Evolutionary conservation across 441 rosid species (phyloP).

Genomic region (Erodium moschatum): DNA sequence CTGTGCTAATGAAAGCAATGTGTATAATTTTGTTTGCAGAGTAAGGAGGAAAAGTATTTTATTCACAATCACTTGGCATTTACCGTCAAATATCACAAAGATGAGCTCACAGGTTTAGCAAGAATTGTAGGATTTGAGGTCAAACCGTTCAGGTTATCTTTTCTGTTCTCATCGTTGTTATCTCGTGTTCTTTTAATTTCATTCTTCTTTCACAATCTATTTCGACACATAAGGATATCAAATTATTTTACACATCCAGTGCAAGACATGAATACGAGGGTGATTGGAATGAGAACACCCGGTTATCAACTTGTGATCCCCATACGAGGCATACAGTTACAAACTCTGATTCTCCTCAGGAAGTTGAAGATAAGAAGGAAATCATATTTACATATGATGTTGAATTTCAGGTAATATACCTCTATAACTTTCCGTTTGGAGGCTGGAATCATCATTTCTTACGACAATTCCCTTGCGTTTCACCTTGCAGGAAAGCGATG

Average conservation of each 20-base stretch:
- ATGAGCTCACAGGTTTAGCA: slow-evolving; percentile 43
- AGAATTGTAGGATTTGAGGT: slow-evolving; percentile 93
- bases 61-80: slow-evolving; percentile 76
- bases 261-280: slow-evolving; percentile 77
- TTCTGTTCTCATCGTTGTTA: background rate
- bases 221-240: slow-evolving; percentile 6
- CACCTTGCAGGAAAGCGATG: slow-evolving; percentile 59
- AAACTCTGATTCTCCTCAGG: slow-evolving; percentile 73
- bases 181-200: background rate
- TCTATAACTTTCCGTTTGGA: too few relatives aligned
- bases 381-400: slow-evolving; percentile 87
- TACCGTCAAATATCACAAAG: slow-evolving; percentile 67
- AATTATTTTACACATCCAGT: slow-evolving; percentile 34
- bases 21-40: slow-evolving; percentile 34
- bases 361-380: slow-evolving; percentile 64
- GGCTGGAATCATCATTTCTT: too few relatives aligned
- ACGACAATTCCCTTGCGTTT: slow-evolving; percentile 12
- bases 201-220: background rate
- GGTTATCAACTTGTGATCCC: slow-evolving; percentile 76
- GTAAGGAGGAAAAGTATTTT: slow-evolving; percentile 67
- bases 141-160: slow-evolving; percentile 64
- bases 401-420: slow-evolving; percentile 49
- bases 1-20: slow-evolving; percentile 12
- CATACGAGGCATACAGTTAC: slow-evolving; percentile 69
- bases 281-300: slow-evolving; percentile 63